These are phyloP conservation scores for Metschnikowia hibisci DNA, from an alignment of 805 yeast species.

Conservation along the genomic window DNA sequence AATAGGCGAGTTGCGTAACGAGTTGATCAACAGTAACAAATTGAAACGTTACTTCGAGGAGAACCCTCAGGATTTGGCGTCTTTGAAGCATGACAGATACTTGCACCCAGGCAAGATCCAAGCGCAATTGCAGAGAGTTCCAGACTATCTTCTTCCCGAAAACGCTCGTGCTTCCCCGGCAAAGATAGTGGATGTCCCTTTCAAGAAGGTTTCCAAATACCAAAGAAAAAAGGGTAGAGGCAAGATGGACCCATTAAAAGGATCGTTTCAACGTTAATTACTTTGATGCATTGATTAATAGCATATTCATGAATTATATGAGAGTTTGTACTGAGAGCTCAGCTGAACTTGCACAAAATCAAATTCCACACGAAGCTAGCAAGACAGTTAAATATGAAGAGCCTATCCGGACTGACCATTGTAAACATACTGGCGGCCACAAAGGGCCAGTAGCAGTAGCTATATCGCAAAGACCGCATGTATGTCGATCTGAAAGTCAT, in stretches of 20 bases:
- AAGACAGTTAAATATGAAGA: constrained; percentile 57
- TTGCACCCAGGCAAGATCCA: constrained; percentile 79
- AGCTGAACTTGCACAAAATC: constrained; percentile 27
- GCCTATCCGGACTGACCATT: constrained; percentile 43
- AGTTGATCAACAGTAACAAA: constrained; percentile 82
- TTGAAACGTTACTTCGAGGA: constrained; percentile 94
- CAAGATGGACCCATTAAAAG: constrained; percentile 65
- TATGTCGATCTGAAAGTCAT: constrained; percentile 25
- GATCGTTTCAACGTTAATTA: constrained; percentile 16
- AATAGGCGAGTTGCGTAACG: constrained; percentile 80
- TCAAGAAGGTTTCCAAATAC: constrained; percentile 51
- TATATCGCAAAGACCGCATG: constrained; percentile 46
- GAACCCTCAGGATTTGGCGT: constrained; percentile 88
- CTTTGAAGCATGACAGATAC: constrained; percentile 89
- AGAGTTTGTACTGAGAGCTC: background rate
- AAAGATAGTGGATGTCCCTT: constrained; percentile 69
- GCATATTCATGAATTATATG: constrained; percentile 19
- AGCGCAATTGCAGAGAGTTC: constrained; percentile 84
- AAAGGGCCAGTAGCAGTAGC: constrained; percentile 59
- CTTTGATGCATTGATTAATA: background rate
- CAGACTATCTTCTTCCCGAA: constrained; percentile 85
- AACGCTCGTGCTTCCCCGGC: constrained; percentile 57
- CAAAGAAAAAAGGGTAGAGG: constrained; percentile 36
- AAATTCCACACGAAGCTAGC: constrained; percentile 56
- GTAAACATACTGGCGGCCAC: constrained; percentile 50